Conservation (phyloP, 805 yeast genomes). For the Cyberlindnera maclurae region DNA sequence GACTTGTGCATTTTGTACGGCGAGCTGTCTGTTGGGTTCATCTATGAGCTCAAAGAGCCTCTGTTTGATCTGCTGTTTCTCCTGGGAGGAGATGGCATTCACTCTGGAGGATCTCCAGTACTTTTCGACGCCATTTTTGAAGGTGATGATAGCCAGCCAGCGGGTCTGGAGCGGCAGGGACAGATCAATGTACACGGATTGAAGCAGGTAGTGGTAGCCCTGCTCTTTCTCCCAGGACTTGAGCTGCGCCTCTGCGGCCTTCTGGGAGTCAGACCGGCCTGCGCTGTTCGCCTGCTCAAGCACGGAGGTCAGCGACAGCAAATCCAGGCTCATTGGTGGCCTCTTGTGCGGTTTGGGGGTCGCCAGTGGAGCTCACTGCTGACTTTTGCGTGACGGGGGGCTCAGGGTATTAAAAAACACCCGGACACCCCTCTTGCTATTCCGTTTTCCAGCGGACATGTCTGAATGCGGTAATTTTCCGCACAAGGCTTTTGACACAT, state of each 20-base stretch:
- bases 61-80: slow-evolving; percentile 55
- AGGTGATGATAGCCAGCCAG: slow-evolving; percentile 82
- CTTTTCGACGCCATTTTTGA: slow-evolving; percentile 81
- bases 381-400: too few species aligned
- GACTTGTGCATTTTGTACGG: slow-evolving; percentile 81
- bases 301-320: slow-evolving; percentile 18
- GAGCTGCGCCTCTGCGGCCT: slow-evolving; percentile 61
- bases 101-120: slow-evolving; percentile 73
- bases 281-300: slow-evolving; percentile 45
- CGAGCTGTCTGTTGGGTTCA: slow-evolving; percentile 68
- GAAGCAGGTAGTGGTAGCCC: slow-evolving; percentile 53
- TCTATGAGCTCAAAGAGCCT: slow-evolving; percentile 52
- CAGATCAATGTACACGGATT: slow-evolving; percentile 54
- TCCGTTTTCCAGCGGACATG: too few species aligned
- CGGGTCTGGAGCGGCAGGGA: slow-evolving; percentile 58
- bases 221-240: slow-evolving; percentile 60
- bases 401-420: too few species aligned
- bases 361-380: too few species aligned
- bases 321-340: slow-evolving; percentile 3
- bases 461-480: too few species aligned
- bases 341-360: too few species aligned
- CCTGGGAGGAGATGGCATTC: slow-evolving; percentile 52
- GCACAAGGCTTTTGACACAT: too few species aligned
- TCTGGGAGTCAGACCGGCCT: slow-evolving; percentile 45
- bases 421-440: too few species aligned